Base-by-base conservation (phyloP, 164 flowering plant genomes). In the Vitis riparia region DNA sequence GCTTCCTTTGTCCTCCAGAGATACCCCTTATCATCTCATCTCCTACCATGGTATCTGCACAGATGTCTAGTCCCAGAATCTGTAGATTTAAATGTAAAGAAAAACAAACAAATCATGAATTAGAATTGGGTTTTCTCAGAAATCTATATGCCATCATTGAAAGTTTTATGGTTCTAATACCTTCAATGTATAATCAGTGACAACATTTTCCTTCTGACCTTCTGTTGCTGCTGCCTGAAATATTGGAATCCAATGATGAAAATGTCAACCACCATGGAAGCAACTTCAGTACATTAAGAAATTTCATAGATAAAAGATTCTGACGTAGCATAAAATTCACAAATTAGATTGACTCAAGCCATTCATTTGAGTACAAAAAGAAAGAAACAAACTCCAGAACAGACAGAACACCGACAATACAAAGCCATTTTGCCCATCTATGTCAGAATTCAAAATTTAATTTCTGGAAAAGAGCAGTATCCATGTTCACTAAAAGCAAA, bases 21-120 rank as follows among this genome's bases (percentile, higher is more conserved):
- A 82, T 82, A 5, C 85, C 85, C 65, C 85, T 68, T 11, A 82
- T 14, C 80, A 82, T 79, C n/a, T 74, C 73, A 77, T 82, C 73
- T 16, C 85, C 85, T 2, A 82, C 85, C 82, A 82, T 55, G 14
- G 79, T 74, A 62, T 79, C 85, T 3, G 82, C 80, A 59, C 82
- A 76, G 12, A 68, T 50, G 58, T 78, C 82, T n/a, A 81, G 69
- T 48, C 84, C 84, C 67, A 78, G 68, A 66, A 81, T 58, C 84
- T 81, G 73, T 14, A 66, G 23, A 12, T 32, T 23, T 1, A n/a
- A 16, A 4, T 11, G 5, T 37, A 37, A 37, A 37, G 0, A 0
- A 37, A 5, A 37, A 37, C 2, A 3, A 37, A 37, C 44, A 37
- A 37, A 37, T 37, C 2, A 37, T 37, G 44, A 37, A 9, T 5